Evolutionary conservation across 2,329 filamentous ascomycete species (phyloP).

Genomic region (Ascochyta koolunga): DNA sequence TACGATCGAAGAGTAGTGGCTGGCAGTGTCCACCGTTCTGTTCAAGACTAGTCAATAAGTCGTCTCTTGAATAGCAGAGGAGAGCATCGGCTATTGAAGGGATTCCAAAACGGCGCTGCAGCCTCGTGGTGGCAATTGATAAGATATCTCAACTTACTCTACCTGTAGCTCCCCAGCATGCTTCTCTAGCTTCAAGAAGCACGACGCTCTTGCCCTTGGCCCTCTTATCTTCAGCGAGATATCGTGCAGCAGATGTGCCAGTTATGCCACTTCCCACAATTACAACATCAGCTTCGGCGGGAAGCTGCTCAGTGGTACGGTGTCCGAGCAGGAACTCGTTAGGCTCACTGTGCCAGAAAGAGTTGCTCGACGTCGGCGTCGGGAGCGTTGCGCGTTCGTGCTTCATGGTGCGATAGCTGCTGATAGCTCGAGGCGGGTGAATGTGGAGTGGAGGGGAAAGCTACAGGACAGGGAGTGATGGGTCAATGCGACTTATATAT

Average conservation of each 20-base stretch:
- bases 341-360: constrained; percentile 77
- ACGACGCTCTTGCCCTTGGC: constrained; percentile 62
- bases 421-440: background rate
- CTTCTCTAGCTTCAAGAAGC: constrained; percentile 78
- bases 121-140: background rate
- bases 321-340: constrained; percentile 70
- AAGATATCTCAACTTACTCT: constrained; percentile 58
- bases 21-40: constrained; percentile 71
- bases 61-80: background rate
- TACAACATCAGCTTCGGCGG: constrained; percentile 68
- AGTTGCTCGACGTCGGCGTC: constrained; percentile 63
- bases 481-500: constrained; percentile 5
- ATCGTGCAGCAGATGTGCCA: constrained; percentile 72
- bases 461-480: background rate
- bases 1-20: constrained; percentile 67
- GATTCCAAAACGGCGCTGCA: background rate
- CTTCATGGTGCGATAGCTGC: constrained; percentile 32
- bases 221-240: constrained; percentile 57
- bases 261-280: constrained; percentile 79
- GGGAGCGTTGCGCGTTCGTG: constrained; percentile 58
- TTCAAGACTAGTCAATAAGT: background rate
- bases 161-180: constrained; percentile 84
- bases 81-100: too few species aligned
- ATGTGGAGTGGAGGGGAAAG: constrained; percentile 12
- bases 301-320: constrained; percentile 68